Evolutionary conservation across 2,329 filamentous ascomycete genomes (phyloP), one percentile per base, ranked within the genome.

Genomic region (Cryphonectria naterciae): DNA sequence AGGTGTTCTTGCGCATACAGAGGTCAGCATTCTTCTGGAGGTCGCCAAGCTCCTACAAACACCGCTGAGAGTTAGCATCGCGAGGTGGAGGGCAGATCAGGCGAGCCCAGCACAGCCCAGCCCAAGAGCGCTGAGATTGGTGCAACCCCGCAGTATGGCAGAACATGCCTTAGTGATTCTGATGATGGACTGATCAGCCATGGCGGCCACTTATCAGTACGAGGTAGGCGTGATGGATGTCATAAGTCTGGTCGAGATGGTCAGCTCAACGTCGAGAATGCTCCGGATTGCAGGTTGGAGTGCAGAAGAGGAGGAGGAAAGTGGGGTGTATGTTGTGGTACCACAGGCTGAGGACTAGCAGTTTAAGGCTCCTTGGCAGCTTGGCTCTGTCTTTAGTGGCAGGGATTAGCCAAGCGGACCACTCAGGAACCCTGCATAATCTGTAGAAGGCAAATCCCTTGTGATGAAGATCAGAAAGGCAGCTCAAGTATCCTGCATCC

Each of bases 161-260:
- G 66, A 58, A 81, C 85, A 76, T 84, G 94, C 92, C 84, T 93
- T 93, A 74, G 93, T 93, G 81, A 97, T 95, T 74, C 94, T 92
- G 76, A 97, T 91, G 77, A 97, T 93, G 72, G 92, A 93, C 81
- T 97, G 93, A 81, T 96, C 94, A 73, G 91, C 89, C 91, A 93
- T 93, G 76, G 74, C 79, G 77, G 75, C 74, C 66, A 71, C 70
- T 74, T 71, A 58, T 70, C 70, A 68, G 68, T 41, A 61, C 35
- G 58, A 19, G 60, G 35, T 46, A n/a, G 25, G 22, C 39, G 41
- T 39, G 68, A 46, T 60, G 49, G 39, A 54, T 69, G 64, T 64
- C 71, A 73, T 73, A 73, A 63, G 64, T 67, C 32, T 68, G 66
- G 41, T 67, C 25, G 15, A 49, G 54, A 63, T 15, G 37, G 3